Evolutionary conservation across 2,329 filamentous ascomycete genomes (phyloP).

Genomic region (Fusarium haematococcum): DNA sequence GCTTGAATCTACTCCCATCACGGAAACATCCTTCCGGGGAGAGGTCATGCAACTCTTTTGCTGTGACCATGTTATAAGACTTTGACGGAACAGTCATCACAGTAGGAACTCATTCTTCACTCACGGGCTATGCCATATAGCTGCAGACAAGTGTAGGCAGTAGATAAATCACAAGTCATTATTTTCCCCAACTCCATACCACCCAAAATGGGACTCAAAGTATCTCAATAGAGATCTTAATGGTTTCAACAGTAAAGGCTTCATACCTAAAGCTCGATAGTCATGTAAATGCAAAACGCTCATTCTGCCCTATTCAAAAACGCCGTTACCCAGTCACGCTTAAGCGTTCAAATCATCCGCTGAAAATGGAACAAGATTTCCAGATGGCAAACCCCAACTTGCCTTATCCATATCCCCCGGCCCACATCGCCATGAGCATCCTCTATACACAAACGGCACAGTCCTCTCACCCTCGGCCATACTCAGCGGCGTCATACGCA

Average conservation of each 20-base stretch:
- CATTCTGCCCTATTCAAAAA: slow-evolving; percentile 27
- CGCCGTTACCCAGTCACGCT: slow-evolving; percentile 19
- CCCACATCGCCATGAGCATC: slow-evolving; percentile 63
- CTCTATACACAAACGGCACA: slow-evolving; percentile 61
- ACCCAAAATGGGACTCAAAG: neutral
- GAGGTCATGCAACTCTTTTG: neutral
- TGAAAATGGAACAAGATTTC: slow-evolving; percentile 22
- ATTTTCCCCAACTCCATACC: neutral
- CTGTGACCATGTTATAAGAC: neutral
- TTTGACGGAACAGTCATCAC: neutral
- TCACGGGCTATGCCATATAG: neutral
- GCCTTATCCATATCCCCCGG: slow-evolving; percentile 42
- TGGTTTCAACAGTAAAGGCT: neutral
- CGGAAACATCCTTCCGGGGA: neutral
- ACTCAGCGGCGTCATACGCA: slow-evolving; percentile 44
- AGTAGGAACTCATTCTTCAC: neutral
- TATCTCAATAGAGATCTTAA: neutral
- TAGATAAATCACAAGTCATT: neutral
- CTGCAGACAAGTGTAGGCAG: neutral
- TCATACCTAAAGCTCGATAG: neutral
- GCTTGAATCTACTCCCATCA: neutral
- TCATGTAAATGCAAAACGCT: slow-evolving; percentile 4
- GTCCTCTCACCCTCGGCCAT: slow-evolving; percentile 49
- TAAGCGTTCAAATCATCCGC: slow-evolving; percentile 8
- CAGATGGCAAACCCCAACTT: slow-evolving; percentile 38